Percentiles rank a stretch among this genome's conserved stretches.
phyloP scores from a whole-genome alignment of 768 basidiomycete genomes.

The Mycena filopes region DNA sequence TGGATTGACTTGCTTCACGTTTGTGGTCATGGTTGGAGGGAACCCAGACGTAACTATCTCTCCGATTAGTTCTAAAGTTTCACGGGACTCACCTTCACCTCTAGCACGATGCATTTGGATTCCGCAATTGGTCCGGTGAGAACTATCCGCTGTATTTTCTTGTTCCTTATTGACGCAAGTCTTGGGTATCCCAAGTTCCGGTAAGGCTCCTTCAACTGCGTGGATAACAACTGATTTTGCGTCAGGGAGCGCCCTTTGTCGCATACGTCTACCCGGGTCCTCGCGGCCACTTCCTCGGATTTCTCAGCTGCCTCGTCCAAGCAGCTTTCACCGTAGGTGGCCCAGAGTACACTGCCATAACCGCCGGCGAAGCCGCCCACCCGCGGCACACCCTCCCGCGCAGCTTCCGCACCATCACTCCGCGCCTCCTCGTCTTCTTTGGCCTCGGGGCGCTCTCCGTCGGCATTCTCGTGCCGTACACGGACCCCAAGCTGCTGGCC shows the following conservation, averaged over 20 bases:
- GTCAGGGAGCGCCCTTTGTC: constrained; percentile 61
- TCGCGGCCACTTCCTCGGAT: constrained; percentile 69
- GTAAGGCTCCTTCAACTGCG: background rate
- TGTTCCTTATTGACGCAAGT: background rate
- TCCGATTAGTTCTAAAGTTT: background rate
- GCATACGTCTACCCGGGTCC: constrained; percentile 63
- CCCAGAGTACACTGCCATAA: constrained; percentile 62
- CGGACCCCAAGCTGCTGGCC: constrained; percentile 66
- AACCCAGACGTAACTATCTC: constrained; percentile 22
- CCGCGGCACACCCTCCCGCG: constrained; percentile 77
- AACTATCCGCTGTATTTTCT: background rate
- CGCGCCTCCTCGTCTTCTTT: constrained; percentile 83
- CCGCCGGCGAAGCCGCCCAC: constrained; percentile 77
- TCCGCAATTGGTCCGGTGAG: constrained; percentile 58
- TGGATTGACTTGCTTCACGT: constrained; percentile 62
- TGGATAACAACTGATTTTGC: no score
- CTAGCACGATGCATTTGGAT: constrained; percentile 62
- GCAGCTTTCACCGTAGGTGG: constrained; percentile 39
- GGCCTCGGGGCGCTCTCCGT: constrained; percentile 74
- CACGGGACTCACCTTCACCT: constrained; percentile 41
- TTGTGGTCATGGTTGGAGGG: constrained; percentile 59
- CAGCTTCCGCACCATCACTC: constrained; percentile 78
- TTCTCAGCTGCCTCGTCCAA: constrained; percentile 68
- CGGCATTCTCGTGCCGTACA: constrained; percentile 82
- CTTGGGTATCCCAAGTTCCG: constrained; percentile 52